Evolutionary conservation across 495 filamentous ascomycete species (phyloP).

Genomic region (Pseudoneurospora amorphoporcata): DNA sequence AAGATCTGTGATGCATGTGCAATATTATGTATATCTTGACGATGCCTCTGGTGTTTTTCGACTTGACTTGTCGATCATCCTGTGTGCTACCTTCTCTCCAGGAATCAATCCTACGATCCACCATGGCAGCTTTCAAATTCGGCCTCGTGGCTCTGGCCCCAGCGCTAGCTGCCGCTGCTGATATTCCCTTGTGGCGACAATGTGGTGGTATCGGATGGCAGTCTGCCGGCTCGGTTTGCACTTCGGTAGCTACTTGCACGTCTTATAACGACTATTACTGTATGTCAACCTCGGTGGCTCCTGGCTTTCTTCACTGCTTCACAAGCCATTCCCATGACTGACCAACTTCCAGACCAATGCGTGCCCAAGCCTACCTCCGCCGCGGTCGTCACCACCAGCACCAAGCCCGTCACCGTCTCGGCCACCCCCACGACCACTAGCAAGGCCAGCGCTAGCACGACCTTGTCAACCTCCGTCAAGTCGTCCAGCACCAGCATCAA

Average conservation of each 20-base stretch:
- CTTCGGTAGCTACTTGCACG: conserved; percentile 8
- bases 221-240: conserved; percentile 10
- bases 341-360: background rate
- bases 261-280: conserved; percentile 13
- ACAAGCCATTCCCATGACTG: background rate
- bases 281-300: conserved; percentile 1
- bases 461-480: background rate
- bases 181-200: conserved; percentile 4
- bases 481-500: background rate
- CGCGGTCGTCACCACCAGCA: background rate
- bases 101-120: background rate
- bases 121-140: background rate
- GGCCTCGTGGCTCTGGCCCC: conserved; percentile 4
- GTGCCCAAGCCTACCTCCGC: background rate
- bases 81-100: background rate
- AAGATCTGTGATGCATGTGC: background rate
- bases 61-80: background rate
- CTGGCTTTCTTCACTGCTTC: background rate
- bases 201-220: conserved; percentile 10
- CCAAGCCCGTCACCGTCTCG: background rate
- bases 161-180: background rate
- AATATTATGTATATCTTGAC: background rate
- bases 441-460: background rate
- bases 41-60: background rate
- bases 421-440: background rate